phyloP scores from a whole-genome alignment of 768 basidiomycete species.

The Leccinellum luteum region DNA sequence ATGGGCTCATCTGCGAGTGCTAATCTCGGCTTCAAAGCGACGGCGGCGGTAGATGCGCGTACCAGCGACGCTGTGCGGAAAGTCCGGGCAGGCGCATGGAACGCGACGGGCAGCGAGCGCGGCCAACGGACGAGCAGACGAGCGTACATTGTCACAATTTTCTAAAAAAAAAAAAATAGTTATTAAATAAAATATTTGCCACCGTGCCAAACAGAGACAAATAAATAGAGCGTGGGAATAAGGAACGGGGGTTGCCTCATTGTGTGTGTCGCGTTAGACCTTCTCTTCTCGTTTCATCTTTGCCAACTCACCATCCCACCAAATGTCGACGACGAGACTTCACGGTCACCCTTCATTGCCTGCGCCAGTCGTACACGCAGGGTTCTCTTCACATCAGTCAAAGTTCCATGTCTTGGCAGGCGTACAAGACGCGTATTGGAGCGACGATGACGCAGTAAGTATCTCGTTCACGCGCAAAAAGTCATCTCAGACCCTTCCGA shows the following conservation, averaged over 20 bases:
- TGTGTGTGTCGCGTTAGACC: conserved; percentile 22
- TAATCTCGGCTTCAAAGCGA: conserved; percentile 9
- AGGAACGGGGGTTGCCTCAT: conserved; percentile 20
- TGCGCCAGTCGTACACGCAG: conserved; percentile 69
- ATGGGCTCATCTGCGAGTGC: conserved; percentile 7
- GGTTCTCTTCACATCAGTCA: conserved; percentile 70
- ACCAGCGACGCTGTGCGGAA: conserved; percentile 12
- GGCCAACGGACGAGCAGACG: conserved; percentile 26
- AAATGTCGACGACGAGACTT: conserved; percentile 57
- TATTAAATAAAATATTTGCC: conserved; percentile 2
- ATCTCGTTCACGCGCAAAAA: conserved; percentile 1
- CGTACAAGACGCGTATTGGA: conserved; percentile 96
- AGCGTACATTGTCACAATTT: conserved; percentile 14
- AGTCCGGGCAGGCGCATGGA: conserved; percentile 13
- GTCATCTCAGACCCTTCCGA: conserved; percentile 18
- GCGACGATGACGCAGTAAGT: conserved; percentile 83
- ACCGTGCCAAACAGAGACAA: conserved; percentile 21
- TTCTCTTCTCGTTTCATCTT: conserved; percentile 18
- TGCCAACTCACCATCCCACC: no score
- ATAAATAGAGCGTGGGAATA: conserved; percentile 24
- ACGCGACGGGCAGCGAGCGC: conserved; percentile 11
- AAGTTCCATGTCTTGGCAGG: conserved; percentile 86
- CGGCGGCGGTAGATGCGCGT: conserved; percentile 7
- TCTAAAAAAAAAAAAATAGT: not conserved
- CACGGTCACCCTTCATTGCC: conserved; percentile 65